Evolutionary conservation across 192 early-diverging fungal genomes (phyloP).

Genomic region (Umbelopsis vinacea): DNA sequence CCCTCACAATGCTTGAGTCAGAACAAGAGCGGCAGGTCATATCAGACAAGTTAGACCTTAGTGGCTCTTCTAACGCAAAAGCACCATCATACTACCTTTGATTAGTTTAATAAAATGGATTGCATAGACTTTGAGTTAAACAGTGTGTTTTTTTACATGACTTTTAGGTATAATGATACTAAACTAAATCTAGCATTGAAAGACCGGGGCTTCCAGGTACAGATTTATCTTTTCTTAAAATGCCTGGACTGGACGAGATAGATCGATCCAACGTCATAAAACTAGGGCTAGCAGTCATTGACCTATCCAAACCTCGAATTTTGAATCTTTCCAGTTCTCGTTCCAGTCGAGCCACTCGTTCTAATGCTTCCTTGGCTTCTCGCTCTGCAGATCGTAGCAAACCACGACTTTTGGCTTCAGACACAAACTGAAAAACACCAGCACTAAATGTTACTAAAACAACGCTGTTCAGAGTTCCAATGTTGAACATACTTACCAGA

Average conservation of each 20-base stretch:
- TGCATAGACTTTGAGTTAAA: not conserved
- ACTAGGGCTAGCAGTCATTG: conserved; percentile 1
- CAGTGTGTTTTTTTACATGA: no score
- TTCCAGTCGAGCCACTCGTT: conserved; percentile 6
- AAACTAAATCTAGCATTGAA: not conserved
- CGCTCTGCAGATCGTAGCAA: conserved; percentile 3
- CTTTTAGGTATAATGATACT: not conserved
- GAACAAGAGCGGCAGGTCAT: conserved; percentile 8
- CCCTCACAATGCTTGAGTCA: not conserved
- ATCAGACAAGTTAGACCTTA: not conserved
- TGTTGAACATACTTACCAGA: not conserved
- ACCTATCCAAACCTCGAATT: not conserved
- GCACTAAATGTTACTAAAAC: not conserved
- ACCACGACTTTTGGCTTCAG: conserved; percentile 3
- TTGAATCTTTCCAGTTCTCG: not conserved
- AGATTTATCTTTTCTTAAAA: no score
- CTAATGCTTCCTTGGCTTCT: conserved; percentile 1
- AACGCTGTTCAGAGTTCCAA: no score
- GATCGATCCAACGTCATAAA: not conserved
- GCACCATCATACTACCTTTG: not conserved
- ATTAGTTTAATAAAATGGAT: not conserved
- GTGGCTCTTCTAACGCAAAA: not conserved
- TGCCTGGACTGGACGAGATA: not conserved
- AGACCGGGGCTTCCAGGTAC: not conserved
- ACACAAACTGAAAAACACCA: not conserved